Conservation (phyloP, 768 basidiomycete species). For the Macrocybe gigantea region DNA sequence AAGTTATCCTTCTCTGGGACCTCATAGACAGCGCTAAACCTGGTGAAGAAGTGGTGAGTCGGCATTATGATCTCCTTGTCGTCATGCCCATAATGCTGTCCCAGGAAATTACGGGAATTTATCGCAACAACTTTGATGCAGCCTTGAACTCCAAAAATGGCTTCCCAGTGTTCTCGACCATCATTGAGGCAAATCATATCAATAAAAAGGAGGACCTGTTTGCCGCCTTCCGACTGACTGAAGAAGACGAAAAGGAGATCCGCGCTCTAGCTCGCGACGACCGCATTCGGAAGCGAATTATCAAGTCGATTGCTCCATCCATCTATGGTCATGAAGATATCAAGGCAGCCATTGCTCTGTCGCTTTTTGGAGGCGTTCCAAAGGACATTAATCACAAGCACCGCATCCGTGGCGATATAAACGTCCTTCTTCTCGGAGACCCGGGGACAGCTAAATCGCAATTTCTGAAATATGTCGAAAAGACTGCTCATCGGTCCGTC, state of each 20-base stretch:
- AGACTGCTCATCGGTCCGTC: constrained; percentile 95
- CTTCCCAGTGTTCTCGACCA: constrained; percentile 97
- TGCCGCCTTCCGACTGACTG: constrained; percentile 95
- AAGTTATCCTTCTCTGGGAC: constrained; percentile 96
- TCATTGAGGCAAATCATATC: constrained; percentile 97
- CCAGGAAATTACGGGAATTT: constrained; percentile 96
- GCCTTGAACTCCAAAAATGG: constrained; percentile 98
- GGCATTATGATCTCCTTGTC: not conserved
- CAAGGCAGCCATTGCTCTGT: constrained; percentile 94
- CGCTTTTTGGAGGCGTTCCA: constrained; percentile 88
- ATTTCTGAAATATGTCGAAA: constrained; percentile 98
- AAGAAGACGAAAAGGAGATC: constrained; percentile 95
- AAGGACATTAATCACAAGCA: constrained; percentile 98
- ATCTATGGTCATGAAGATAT: constrained; percentile 99
- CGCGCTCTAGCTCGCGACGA: constrained; percentile 83
- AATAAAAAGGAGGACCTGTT: constrained; percentile 99
- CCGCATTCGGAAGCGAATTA: constrained; percentile 92
- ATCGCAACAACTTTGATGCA: constrained; percentile 98
- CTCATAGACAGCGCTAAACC: constrained; percentile 97
- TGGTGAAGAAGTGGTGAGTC: constrained; percentile 90
- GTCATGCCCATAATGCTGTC: constrained; percentile 6
- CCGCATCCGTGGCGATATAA: constrained; percentile 96
- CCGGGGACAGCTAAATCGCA: constrained; percentile 99
- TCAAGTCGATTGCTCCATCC: constrained; percentile 98
- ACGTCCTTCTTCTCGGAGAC: constrained; percentile 92